These are phyloP conservation scores for Laburnicola sp. DNA, from an alignment of 2,329 filamentous ascomycete genomes.

Conservation along the genomic window DNA sequence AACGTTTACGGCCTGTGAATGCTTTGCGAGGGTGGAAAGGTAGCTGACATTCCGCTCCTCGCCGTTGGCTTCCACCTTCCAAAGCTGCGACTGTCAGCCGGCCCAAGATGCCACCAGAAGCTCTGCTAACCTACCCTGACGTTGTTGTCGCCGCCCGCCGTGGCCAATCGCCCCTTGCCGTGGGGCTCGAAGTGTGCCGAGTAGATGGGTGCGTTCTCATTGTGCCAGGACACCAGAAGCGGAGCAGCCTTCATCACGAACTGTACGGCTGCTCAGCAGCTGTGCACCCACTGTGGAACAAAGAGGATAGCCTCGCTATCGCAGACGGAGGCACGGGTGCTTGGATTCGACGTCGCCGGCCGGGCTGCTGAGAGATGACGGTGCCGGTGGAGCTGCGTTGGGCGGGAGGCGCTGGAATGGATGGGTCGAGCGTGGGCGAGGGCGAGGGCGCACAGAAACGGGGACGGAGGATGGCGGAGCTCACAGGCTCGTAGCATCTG, in stretches of 20 bases:
- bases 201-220: slow-evolving; percentile 95
- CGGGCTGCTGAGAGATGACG: slow-evolving; percentile 9
- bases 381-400: slow-evolving; percentile 9
- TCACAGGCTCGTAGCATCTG: background rate
- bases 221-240: slow-evolving; percentile 97
- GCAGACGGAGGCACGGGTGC: background rate
- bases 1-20: slow-evolving; percentile 97
- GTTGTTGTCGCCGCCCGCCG: slow-evolving; percentile 94
- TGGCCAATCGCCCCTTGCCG: slow-evolving; percentile 88
- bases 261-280: slow-evolving; percentile 26
- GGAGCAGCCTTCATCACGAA: slow-evolving; percentile 86
- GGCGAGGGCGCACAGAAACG: background rate
- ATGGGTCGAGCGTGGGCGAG: slow-evolving; percentile 3
- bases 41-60: slow-evolving; percentile 90
- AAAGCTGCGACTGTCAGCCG: slow-evolving; percentile 65
- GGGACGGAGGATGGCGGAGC: background rate
- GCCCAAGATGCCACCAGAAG: slow-evolving; percentile 1
- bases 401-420: slow-evolving; percentile 1
- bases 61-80: slow-evolving; percentile 83
- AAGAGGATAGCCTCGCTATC: too few species aligned
- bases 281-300: slow-evolving; percentile 5
- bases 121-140: slow-evolving; percentile 69
- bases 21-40: slow-evolving; percentile 85
- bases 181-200: slow-evolving; percentile 94
- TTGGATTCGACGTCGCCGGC: background rate